Evolutionary conservation across 75 land plant genomes (phyloP).

Genomic region (Ceratopteris richardii): DNA sequence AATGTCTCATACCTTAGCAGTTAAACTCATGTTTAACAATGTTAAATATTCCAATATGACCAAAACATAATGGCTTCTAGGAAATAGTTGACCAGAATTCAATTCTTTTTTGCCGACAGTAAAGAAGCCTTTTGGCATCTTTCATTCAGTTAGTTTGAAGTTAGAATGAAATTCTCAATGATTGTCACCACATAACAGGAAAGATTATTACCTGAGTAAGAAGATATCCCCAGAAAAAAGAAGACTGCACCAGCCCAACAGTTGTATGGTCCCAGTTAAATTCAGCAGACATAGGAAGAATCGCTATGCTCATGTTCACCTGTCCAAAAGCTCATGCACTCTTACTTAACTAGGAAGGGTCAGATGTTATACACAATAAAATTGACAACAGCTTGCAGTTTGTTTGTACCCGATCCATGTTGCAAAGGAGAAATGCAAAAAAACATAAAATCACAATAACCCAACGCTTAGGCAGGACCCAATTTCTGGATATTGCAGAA

Average conservation of each 20-base stretch:
- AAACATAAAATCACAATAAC: slow-evolving; percentile 77
- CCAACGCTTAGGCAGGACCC: slow-evolving; percentile 77
- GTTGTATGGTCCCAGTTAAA: slow-evolving; percentile 90
- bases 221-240: slow-evolving; percentile 99
- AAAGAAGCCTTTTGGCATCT: no score
- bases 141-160: no score
- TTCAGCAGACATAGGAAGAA: slow-evolving; percentile 90
- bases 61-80: no score
- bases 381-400: neutral
- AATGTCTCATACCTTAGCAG: no score
- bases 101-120: no score
- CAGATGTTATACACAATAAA: no score
- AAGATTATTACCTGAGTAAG: slow-evolving; percentile 99
- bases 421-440: slow-evolving; percentile 89
- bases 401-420: slow-evolving; percentile 82
- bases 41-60: no score
- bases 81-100: no score
- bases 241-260: slow-evolving; percentile 95
- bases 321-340: slow-evolving; percentile 16
- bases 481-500: neutral
- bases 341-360: no score
- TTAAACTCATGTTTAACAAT: no score
- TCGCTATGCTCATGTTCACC: slow-evolving; percentile 99
- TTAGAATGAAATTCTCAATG: no score
- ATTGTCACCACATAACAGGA: no score